Evolutionary conservation across 2,329 filamentous ascomycete genomes (phyloP).

Genomic region (Xylaria hypoxylon): DNA sequence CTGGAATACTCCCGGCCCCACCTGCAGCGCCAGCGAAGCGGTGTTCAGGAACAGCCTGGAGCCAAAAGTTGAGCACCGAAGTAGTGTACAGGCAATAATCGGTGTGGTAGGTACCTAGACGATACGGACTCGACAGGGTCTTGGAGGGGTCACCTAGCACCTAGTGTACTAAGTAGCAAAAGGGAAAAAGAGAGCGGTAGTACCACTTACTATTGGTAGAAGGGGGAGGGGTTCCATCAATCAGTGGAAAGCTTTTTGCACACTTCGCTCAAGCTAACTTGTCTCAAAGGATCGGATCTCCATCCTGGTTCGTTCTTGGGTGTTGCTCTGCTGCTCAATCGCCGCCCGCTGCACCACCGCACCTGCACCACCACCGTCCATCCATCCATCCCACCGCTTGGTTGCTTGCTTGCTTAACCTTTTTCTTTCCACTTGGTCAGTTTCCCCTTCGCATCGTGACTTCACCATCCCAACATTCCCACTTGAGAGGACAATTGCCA

Average conservation of each 20-base stretch:
- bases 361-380: slow-evolving; percentile 12
- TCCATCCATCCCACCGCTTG: slow-evolving; percentile 33
- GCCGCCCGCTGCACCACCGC: slow-evolving; percentile 25
- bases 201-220: slow-evolving; percentile 16
- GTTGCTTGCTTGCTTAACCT: slow-evolving; percentile 24
- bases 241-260: slow-evolving; percentile 23
- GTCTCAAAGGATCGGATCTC: slow-evolving; percentile 34
- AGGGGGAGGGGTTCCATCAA: slow-evolving; percentile 21
- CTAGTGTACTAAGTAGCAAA: too few relatives aligned
- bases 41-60: slow-evolving; percentile 33
- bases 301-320: slow-evolving; percentile 26
- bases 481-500: slow-evolving; percentile 41
- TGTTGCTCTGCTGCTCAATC: slow-evolving; percentile 28
- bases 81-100: slow-evolving; percentile 12
- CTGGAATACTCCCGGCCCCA: slow-evolving; percentile 15
- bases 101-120: slow-evolving; percentile 29
- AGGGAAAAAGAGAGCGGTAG: slow-evolving; percentile 28
- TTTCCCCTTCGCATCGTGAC: slow-evolving; percentile 40
- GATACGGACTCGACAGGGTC: slow-evolving; percentile 20
- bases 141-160: slow-evolving; percentile 33
- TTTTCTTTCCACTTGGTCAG: slow-evolving; percentile 37
- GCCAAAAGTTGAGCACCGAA: slow-evolving; percentile 40
- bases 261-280: slow-evolving; percentile 28
- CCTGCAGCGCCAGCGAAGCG: slow-evolving; percentile 37
- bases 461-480: slow-evolving; percentile 37